Evolutionary conservation across 345 rosid species (phyloP).

Genomic region (Sonneratia caseolaris): DNA sequence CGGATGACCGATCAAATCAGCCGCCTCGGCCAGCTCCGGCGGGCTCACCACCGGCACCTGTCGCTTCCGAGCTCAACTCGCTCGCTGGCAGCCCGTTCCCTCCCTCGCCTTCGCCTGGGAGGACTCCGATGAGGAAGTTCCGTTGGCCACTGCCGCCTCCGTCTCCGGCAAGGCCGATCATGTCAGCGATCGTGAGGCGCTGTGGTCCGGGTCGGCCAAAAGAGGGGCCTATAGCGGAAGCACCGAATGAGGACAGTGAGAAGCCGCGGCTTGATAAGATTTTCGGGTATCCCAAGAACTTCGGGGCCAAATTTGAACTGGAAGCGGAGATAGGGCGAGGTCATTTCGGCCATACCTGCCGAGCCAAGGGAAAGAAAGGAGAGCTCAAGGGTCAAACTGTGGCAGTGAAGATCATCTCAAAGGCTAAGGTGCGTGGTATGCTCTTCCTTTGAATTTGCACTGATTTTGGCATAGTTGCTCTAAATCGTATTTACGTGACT

Average conservation of each 20-base stretch:
- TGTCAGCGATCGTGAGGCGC: too few species aligned
- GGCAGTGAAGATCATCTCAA: slow-evolving; percentile 91
- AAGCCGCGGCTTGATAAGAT: slow-evolving; percentile 64
- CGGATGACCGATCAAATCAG: slow-evolving; percentile 20
- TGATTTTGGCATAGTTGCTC: not conserved
- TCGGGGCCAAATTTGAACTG: slow-evolving; percentile 65
- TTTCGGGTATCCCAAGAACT: slow-evolving; percentile 72
- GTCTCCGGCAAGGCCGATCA: slow-evolving; percentile 38
- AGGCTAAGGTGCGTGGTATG: slow-evolving; percentile 57
- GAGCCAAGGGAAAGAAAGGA: slow-evolving; percentile 81
- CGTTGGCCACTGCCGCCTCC: slow-evolving; percentile 79
- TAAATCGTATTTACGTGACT: too few species aligned
- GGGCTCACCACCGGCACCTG: slow-evolving; percentile 15
- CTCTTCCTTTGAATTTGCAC: not conserved
- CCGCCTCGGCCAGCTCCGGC: slow-evolving; percentile 19
- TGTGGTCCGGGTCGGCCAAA: too few species aligned
- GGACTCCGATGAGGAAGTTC: slow-evolving; percentile 80
- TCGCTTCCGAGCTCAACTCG: slow-evolving; percentile 33
- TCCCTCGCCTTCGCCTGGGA: slow-evolving; percentile 75
- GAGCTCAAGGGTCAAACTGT: slow-evolving; percentile 64
- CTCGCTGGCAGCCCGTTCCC: slow-evolving; percentile 50
- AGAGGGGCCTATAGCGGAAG: too few species aligned
- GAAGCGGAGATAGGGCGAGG: slow-evolving; percentile 93
- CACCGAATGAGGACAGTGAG: slow-evolving; percentile 10
- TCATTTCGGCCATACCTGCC: slow-evolving; percentile 96